Conservation (phyloP, 2,329 filamentous ascomycete species). For the Diaporthe batatas region DNA sequence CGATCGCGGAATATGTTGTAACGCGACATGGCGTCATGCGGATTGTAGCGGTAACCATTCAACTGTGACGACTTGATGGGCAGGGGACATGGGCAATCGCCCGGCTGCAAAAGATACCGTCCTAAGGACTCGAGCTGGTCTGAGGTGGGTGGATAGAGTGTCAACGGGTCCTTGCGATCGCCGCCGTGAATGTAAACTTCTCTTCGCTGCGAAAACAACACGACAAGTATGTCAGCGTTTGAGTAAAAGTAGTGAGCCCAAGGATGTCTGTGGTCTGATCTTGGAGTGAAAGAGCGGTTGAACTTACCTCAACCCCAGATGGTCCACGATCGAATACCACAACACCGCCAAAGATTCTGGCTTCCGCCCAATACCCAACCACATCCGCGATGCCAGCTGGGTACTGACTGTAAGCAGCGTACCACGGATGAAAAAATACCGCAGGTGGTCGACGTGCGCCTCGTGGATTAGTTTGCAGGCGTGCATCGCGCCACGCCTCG, state of each 20-base stretch:
- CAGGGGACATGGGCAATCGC: neutral
- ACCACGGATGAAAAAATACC: neutral
- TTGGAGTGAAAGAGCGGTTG: neutral
- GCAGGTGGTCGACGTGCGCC: neutral
- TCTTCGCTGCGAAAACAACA: neutral
- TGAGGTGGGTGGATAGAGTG: neutral
- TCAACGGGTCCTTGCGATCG: neutral
- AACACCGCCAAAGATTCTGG: neutral
- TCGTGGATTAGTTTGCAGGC: neutral
- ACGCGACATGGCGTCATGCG: neutral
- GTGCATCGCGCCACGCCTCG: constrained; percentile 12
- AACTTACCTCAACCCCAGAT: neutral
- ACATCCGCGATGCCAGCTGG: neutral
- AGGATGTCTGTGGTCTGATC: neutral
- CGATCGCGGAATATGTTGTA: constrained; percentile 9
- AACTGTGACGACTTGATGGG: neutral
- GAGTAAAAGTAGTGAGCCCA: neutral
- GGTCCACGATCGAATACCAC: constrained; percentile 11
- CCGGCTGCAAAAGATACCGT: neutral
- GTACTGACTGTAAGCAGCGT: neutral
- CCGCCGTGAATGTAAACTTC: constrained; percentile 3
- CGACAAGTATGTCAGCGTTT: neutral
- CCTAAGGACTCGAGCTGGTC: neutral
- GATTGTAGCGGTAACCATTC: constrained; percentile 9
- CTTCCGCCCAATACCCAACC: neutral